Percentiles rank a stretch among this genome's conserved stretches.
Conservation (phyloP, 768 basidiomycete genomes). For the Lentinula sp. region DNA sequence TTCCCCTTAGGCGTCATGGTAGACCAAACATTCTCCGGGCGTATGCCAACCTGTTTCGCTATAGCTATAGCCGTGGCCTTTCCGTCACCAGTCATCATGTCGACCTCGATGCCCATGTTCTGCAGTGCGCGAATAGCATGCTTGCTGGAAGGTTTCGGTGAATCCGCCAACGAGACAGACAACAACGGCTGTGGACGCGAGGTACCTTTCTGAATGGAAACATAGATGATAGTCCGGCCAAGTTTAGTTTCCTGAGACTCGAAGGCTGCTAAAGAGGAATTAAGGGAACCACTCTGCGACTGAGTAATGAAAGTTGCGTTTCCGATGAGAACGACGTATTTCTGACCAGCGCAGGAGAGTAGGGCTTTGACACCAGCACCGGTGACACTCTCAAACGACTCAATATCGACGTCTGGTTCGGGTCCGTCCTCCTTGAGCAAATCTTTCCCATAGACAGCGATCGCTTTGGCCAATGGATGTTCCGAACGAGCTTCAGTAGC, state of each 20-base stretch:
- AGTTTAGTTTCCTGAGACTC: constrained; percentile 61
- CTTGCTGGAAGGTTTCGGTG: constrained; percentile 78
- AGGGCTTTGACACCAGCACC: constrained; percentile 83
- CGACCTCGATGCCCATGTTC: constrained; percentile 87
- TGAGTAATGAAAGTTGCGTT: constrained; percentile 66
- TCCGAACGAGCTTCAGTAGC: constrained; percentile 90
- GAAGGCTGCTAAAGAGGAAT: constrained; percentile 55
- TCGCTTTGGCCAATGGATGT: constrained; percentile 93
- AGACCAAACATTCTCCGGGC: constrained; percentile 78
- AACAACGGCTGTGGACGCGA: constrained; percentile 56
- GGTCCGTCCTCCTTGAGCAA: constrained; percentile 41
- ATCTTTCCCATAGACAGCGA: constrained; percentile 76
- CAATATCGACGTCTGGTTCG: constrained; percentile 49
- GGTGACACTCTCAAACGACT: constrained; percentile 80
- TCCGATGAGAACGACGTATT: constrained; percentile 66
- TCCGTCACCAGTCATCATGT: constrained; percentile 93
- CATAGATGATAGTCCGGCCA: constrained; percentile 85
- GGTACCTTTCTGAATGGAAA: constrained; percentile 48
- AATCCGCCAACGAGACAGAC: constrained; percentile 82
- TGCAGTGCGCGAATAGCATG: constrained; percentile 78
- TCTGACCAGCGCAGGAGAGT: constrained; percentile 46
- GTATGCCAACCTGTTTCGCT: constrained; percentile 86
- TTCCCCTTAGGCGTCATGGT: constrained; percentile 96
- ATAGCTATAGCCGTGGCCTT: constrained; percentile 81
- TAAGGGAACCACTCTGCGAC: constrained; percentile 45